phyloP scores from a whole-genome alignment of 2,329 filamentous ascomycete genomes.

The Pyrenophora seminiperda region DNA sequence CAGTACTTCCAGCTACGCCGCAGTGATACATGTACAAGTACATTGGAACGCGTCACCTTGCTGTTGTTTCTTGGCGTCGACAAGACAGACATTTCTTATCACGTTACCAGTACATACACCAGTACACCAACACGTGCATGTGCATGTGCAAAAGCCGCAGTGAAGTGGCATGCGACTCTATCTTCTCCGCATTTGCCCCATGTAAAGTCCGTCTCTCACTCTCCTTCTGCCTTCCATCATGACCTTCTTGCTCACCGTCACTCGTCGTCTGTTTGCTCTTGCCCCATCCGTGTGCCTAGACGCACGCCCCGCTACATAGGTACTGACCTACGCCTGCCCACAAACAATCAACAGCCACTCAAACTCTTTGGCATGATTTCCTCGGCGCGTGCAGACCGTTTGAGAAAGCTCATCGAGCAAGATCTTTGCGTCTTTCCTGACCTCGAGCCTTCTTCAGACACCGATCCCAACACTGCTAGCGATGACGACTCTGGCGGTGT shows the following conservation, averaged over 20 bases:
- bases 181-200: not conserved
- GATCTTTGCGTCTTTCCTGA: slow-evolving; percentile 38
- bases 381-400: slow-evolving; percentile 30
- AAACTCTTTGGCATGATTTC: slow-evolving; percentile 26
- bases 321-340: not conserved
- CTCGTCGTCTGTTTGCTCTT: slow-evolving; percentile 16
- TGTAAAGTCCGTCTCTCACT: not conserved
- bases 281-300: slow-evolving; percentile 6
- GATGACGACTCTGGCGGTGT: slow-evolving; percentile 34
- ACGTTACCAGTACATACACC: too few species aligned
- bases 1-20: not conserved
- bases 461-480: slow-evolving; percentile 6
- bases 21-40: not conserved
- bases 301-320: not conserved
- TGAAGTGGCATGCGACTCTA: too few species aligned
- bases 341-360: slow-evolving; percentile 1
- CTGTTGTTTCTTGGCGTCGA: too few species aligned
- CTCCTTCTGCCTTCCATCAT: not conserved
- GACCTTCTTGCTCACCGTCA: not conserved
- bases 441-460: slow-evolving; percentile 5
- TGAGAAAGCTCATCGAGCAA: slow-evolving; percentile 24
- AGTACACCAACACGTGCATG: not conserved
- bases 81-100: too few species aligned
- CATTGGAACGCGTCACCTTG: too few species aligned
- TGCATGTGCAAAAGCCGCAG: not conserved